Percentiles rank a stretch among this genome's conserved stretches.
Conservation (phyloP, 2,329 filamentous ascomycete genomes). For the Microthyrium microscopicum region DNA sequence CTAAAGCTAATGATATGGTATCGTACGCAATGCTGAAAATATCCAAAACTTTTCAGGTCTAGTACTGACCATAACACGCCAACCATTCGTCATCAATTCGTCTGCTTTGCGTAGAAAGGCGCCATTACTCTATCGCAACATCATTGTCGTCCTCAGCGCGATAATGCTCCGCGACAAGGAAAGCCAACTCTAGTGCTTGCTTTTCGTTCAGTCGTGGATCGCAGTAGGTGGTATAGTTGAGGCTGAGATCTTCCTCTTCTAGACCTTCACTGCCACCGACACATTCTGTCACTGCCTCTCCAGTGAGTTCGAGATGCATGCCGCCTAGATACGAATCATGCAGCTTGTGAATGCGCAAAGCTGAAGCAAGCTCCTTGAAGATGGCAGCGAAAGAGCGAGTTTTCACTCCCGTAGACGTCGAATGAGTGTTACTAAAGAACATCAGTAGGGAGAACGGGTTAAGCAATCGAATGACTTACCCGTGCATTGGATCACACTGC, state of each 20-base stretch:
- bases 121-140: too few relatives aligned
- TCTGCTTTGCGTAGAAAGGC: too few relatives aligned
- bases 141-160: conserved; percentile 32
- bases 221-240: conserved; percentile 92
- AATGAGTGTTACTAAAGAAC: conserved; percentile 37
- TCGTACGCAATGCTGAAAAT: too few relatives aligned
- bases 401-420: conserved; percentile 65
- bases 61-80: too few relatives aligned
- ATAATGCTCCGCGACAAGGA: conserved; percentile 77
- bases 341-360: conserved; percentile 68
- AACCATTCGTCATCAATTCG: too few relatives aligned
- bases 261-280: conserved; percentile 77
- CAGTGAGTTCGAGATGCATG: conserved; percentile 87
- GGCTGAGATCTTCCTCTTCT: conserved; percentile 70
- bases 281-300: conserved; percentile 92
- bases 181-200: conserved; percentile 87
- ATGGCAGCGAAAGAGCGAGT: conserved; percentile 85
- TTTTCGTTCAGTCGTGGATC: conserved; percentile 94
- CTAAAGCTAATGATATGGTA: too few relatives aligned
- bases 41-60: too few relatives aligned
- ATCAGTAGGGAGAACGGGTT: too few relatives aligned
- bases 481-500: conserved; percentile 99
- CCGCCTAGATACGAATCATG: conserved; percentile 78
- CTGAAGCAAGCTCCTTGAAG: conserved; percentile 69
- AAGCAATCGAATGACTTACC: conserved; percentile 21